Percentiles rank a stretch among this genome's conserved stretches.
Conservation (phyloP, 164 flowering plant species). For the Vitis labrusca region DNA sequence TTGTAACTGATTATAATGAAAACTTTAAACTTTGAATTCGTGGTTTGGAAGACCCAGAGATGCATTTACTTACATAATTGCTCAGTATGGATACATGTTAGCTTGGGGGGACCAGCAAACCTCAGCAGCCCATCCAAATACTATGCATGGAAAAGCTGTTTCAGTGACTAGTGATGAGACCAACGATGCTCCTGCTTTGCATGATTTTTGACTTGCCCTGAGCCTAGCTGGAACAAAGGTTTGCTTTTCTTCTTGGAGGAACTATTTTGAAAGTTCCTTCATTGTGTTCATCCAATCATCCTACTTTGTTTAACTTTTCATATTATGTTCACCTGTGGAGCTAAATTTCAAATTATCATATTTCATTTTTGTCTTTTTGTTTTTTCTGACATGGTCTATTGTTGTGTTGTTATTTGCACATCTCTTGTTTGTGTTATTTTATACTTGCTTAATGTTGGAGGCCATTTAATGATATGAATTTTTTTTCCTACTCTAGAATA, state of each 20-base stretch:
- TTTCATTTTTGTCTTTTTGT: too few relatives aligned
- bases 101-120: constrained; percentile 70
- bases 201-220: constrained; percentile 72
- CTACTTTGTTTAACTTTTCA: too few relatives aligned
- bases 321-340: too few relatives aligned
- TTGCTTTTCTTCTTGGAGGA: not conserved
- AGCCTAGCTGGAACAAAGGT: constrained; percentile 86
- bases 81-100: constrained; percentile 42
- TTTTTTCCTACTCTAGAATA: too few relatives aligned
- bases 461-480: too few relatives aligned
- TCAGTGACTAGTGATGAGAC: constrained; percentile 79
- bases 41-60: not conserved
- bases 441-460: too few relatives aligned
- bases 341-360: too few relatives aligned
- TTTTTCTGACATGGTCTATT: too few relatives aligned
- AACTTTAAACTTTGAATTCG: not conserved
- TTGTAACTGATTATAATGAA: not conserved
- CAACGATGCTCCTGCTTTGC: constrained; percentile 74
- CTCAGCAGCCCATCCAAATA: constrained; percentile 47
- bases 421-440: too few relatives aligned
- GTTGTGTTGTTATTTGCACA: too few relatives aligned
- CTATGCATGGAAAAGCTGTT: constrained; percentile 48
- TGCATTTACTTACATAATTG: not conserved
- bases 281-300: too few relatives aligned
- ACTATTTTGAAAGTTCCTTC: too few relatives aligned